Evolutionary conservation across 140 eudicot species (phyloP).

Genomic region (Flaveria floridana): DNA sequence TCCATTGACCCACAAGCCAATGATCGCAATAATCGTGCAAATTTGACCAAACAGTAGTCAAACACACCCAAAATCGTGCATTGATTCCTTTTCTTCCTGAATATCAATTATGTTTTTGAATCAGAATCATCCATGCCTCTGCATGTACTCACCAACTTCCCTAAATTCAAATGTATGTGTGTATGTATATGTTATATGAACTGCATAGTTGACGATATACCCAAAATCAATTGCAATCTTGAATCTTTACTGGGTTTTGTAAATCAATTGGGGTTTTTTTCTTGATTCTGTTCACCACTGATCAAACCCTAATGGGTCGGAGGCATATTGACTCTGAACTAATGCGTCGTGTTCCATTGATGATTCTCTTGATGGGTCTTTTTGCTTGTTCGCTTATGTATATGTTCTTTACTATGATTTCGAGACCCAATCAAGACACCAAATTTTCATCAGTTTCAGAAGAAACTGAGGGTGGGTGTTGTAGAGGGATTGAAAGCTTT

Average conservation of each 20-base stretch:
- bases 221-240: slow-evolving; percentile 20
- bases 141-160: slow-evolving; percentile 24
- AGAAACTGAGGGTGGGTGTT: slow-evolving; percentile 55
- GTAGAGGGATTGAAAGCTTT: slow-evolving; percentile 70
- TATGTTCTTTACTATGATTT: slow-evolving; percentile 45
- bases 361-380: slow-evolving; percentile 57
- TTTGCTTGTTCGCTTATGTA: slow-evolving; percentile 60
- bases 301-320: slow-evolving; percentile 70
- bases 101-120: neutral
- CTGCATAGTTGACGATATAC: slow-evolving; percentile 14
- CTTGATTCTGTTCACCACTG: slow-evolving; percentile 41
- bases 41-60: too few relatives aligned
- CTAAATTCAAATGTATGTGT: neutral
- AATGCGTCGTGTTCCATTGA: slow-evolving; percentile 51
- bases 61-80: slow-evolving; percentile 30
- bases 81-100: slow-evolving; percentile 19
- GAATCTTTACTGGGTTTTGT: neutral
- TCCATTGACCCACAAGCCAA: neutral
- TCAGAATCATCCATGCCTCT: slow-evolving; percentile 28
- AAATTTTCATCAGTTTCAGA: slow-evolving; percentile 3
- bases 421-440: slow-evolving; percentile 37
- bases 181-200: slow-evolving; percentile 1
- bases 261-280: slow-evolving; percentile 20
- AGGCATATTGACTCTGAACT: slow-evolving; percentile 59
- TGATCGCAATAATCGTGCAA: too few relatives aligned